Base-by-base conservation (phyloP, 2,329 filamentous ascomycete species). In the Penicillium sp. region DNA sequence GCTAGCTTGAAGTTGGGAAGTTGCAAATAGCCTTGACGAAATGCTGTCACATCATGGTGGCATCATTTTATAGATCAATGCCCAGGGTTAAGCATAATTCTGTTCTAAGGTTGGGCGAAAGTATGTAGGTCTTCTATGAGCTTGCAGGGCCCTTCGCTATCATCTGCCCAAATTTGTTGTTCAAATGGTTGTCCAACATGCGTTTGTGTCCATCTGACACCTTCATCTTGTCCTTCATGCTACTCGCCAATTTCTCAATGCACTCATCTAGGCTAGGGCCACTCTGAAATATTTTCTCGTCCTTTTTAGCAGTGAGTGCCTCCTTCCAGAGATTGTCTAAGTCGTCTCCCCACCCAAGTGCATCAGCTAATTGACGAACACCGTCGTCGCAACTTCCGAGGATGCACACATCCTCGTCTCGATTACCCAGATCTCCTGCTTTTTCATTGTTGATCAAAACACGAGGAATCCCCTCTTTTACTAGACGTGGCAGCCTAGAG, bases 371-470 rank as follows among this genome's bases (percentile, higher is more conserved):
- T 70, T 82, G 83, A 45, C 87, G 81, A 1, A 96, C 86, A 0
- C 89, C 89, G 0, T 80, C 77, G 70, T 96, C 91, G 69, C 91
- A 95, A 60, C 88, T 83, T 2, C 87, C 90, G 2, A 96, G 76
- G 38, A 88, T 75, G 7, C 92, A 69, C 0, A 96, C 89, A 74
- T 96, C 92, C 64, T 95, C 90, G 0, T 84, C 66, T 21, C 89
- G 75, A 21, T 77, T 78, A 0, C 92, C 92, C n/a, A 96, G 70
- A 50, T 84, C 83, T 0, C 92, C 92, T 0, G 92, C 91, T 36
- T 76, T 75, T 72, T 95, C 89, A 73, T 85, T 81, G 72, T 96
- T 96, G 71, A 96, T 87, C 33, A 96, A 78, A 2, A 96, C 75
- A 13, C 92, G 81, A 0, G 91, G 91, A 7, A 83, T 82, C 0